Base-by-base conservation (phyloP, 2,329 filamentous ascomycete genomes). In the Plenodomus tracheiphilus region DNA sequence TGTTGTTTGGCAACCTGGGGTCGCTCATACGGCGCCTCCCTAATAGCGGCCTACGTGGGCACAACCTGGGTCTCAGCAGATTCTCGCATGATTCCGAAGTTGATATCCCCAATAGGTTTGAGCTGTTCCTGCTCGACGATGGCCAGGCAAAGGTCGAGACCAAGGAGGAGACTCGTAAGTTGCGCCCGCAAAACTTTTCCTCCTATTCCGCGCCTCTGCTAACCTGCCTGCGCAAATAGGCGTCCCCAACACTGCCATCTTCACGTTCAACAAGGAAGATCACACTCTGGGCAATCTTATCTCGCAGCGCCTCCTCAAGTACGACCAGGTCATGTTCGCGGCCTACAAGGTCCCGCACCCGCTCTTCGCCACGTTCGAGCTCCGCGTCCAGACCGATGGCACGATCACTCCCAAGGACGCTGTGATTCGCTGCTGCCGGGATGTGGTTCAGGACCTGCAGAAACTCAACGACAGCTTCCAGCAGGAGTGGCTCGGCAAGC, bases 181-280 rank as follows among this genome's bases (percentile, higher is more conserved):
- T 30, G 18, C n/a, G 35, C n/a, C 44, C 40, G 15, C 13, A n/a
- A 25, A 16, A 11, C 7, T 15, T 8, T 15, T 11, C 28, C 13
- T 32, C 28, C 28, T 32, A 32, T 35, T 30, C 40, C 39, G 19
- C 9, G 22, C 36, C 9, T 38, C 11, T 42, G 34, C 35, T 11
- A 9, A 15, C 46, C 49, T n/a, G 53, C 25, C 8, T 19, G 38
- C 50, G 35, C 16, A 41, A n/a, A 46, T 46, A 94, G 91, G 91
- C 68, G 91, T 96, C 70, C 90, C 93, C 18, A 96, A 96, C 71
- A 91, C 89, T n/a, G 89, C 91, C 9, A 89, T 97, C 74, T 99
- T 99, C 77, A 85, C 90, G 50, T 86, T 99, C 75, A 90, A 91
- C 75, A 97, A 97, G 74, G 94, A 99, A 74, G 94, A 99, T 65